Evolutionary conservation across 2,329 filamentous ascomycete species (phyloP).

Genomic region (Cladobotryum protrusum): DNA sequence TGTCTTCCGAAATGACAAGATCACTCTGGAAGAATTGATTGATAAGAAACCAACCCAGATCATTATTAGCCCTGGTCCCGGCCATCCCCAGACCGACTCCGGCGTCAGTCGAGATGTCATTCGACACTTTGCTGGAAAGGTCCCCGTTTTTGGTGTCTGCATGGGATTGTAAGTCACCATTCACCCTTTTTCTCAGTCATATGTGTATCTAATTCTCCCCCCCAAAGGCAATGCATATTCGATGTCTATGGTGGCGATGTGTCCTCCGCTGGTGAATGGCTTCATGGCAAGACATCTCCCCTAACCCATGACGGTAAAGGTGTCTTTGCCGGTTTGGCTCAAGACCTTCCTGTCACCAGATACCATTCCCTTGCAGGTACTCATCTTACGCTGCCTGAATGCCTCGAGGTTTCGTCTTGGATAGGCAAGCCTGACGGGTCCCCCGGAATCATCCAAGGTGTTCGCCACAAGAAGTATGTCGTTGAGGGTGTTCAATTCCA

Average conservation of each 20-base stretch:
- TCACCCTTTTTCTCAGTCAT: background rate
- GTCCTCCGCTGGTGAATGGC: constrained; percentile 86
- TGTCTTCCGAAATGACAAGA: constrained; percentile 88
- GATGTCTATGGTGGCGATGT: constrained; percentile 89
- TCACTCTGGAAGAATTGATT: constrained; percentile 77
- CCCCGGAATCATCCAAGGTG: constrained; percentile 90
- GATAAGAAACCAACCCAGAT: constrained; percentile 83
- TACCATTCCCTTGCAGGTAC: constrained; percentile 97
- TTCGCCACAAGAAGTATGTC: constrained; percentile 83
- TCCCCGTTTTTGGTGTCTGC: constrained; percentile 94
- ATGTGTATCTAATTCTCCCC: background rate
- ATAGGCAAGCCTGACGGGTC: constrained; percentile 69
- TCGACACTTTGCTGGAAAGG: constrained; percentile 83
- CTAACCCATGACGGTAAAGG: constrained; percentile 85
- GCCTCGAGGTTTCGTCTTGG: constrained; percentile 86
- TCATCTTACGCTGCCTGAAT: constrained; percentile 76
- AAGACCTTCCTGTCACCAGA: constrained; percentile 80
- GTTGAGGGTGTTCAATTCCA: constrained; percentile 98
- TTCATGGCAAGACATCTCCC: constrained; percentile 94
- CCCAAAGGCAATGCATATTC: constrained; percentile 92
- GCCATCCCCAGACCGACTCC: constrained; percentile 85
- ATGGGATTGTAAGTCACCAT: constrained; percentile 77
- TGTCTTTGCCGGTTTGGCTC: constrained; percentile 76
- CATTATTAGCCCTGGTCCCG: constrained; percentile 90
- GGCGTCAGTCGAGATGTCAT: constrained; percentile 92